Base-by-base conservation (phyloP, 768 basidiomycete species). In the Kwoniella shandongensis region DNA sequence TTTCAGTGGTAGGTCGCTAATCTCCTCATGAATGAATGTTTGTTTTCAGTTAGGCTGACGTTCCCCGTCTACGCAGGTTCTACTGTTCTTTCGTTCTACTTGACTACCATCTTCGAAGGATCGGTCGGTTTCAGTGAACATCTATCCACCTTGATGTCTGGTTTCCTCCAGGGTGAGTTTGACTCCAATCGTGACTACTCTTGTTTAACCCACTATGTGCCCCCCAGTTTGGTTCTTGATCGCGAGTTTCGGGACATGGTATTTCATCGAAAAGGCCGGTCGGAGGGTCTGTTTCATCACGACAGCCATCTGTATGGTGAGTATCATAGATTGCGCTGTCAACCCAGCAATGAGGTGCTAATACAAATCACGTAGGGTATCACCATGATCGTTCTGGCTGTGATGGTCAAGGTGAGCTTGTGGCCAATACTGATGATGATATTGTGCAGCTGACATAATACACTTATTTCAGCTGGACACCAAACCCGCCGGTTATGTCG, bases 301-400 rank as follows among this genome's bases (percentile, higher is more conserved):
- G 11, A 44, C 52, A 7, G 52, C 52, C 10, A 25, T 35, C 13
- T 29, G 26, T 10, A 54, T 54, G 52, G 52, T 51, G 38, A 29
- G 50, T 39, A 18, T 38, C n/a, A 11, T n/a, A n/a, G n/a, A n/a
- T n/a, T n/a, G n/a, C n/a, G n/a, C n/a, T n/a, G n/a, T n/a, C n/a
- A n/a, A n/a, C n/a, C n/a, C n/a, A n/a, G n/a, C n/a, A n/a, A n/a
- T n/a, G n/a, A n/a, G n/a, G n/a, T n/a, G n/a, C n/a, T n/a, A n/a
- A n/a, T n/a, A n/a, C n/a, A n/a, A n/a, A n/a, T n/a, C n/a, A n/a
- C n/a, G n/a, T 42, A 61, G 42, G 59, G 41, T 5, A 53, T 57
- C 48, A 38, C 39, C 60, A 56, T 62, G 54, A 48, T 62, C 54
- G 18, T 52, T 15, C 35, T 47, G 11, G 60, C 45, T 15, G 60